Evolutionary conservation across 108 stramenopile genomes (phyloP), one percentile per base, ranked within the genome.

Genomic region (Cyclotella baltica): DNA sequence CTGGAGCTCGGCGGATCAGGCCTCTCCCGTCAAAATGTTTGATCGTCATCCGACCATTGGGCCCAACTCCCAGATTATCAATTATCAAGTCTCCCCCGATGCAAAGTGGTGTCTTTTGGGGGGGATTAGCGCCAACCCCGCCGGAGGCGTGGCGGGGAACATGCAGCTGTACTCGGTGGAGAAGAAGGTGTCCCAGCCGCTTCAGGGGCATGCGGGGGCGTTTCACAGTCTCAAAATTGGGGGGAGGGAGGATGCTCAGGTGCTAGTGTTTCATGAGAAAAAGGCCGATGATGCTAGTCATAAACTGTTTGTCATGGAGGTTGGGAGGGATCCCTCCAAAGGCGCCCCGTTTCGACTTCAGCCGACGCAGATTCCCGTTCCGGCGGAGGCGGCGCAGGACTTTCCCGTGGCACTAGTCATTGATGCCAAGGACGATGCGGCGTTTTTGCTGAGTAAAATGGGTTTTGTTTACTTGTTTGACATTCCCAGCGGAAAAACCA

Each of bases 391-490:
- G 33, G 93, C 90, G 1, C 74, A 82, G 40, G 99, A 99, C 81
- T 99, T 99, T 86, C 98, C 98, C 9, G 98, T 99, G 47, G 88
- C 92, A 64, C 84, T 99, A 67, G 81, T 86, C 47, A 75, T 96
- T 35, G 93, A 91, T 77, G 73, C 78, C 50, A 97, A 97, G 87
- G 88, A 98, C 55, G 97, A 96, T 70, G 68, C 99, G 48, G 92
- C 98, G n/a, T 98, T 93, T 81, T 80, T 99, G 77, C 79, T 99
- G 61, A 95, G 98, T 52, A 97, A 97, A 93, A 97, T 94, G 91
- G 99, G 99, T 34, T 98, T 97, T 84, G 86, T 94, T 27, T 99
- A 95, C 88, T 87, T 99, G 85, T 98, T 99, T 84, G 99, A 99
- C 81, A 88, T 97, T 63, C 94, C 95, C 86, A 85, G 94, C 27